phyloP scores from a whole-genome alignment of 106 monocot genomes.

The Phalaenopsis equestris region DNA sequence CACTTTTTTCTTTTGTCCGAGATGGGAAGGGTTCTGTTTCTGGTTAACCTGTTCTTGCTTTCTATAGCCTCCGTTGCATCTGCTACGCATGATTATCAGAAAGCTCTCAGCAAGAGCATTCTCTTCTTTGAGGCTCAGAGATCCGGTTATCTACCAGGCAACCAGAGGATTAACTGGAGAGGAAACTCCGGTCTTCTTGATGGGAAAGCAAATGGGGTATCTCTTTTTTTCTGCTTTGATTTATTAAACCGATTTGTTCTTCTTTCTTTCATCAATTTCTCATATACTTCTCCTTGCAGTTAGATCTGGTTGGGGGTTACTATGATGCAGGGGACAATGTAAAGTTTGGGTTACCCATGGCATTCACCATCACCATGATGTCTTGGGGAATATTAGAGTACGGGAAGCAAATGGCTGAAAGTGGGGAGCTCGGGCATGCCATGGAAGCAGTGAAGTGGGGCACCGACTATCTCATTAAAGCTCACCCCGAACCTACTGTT shows the following conservation, averaged over 20 bases:
- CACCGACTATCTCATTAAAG: slow-evolving; percentile 90
- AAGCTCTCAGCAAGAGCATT: slow-evolving; percentile 78
- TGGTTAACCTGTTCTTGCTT: slow-evolving; percentile 2
- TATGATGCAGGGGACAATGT: slow-evolving; percentile 87
- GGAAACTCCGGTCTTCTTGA: slow-evolving; percentile 68
- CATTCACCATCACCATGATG: slow-evolving; percentile 70
- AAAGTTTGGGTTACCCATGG: slow-evolving; percentile 75
- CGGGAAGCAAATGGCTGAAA: slow-evolving; percentile 67
- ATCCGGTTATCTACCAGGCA: slow-evolving; percentile 62
- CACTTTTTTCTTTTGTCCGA: not conserved
- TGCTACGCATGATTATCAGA: slow-evolving; percentile 68
- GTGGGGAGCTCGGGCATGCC: slow-evolving; percentile 84
- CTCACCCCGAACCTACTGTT: slow-evolving; percentile 84
- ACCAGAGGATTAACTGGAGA: slow-evolving; percentile 79
- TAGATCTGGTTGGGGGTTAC: slow-evolving; percentile 70
- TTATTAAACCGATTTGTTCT: not conserved
- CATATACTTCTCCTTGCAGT: slow-evolving; percentile 13
- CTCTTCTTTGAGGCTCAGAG: slow-evolving; percentile 95
- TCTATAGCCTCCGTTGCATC: slow-evolving; percentile 8
- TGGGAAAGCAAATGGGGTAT: slow-evolving; percentile 77
- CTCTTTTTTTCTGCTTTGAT: not conserved
- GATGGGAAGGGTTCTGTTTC: slow-evolving; percentile 3
- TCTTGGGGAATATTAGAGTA: slow-evolving; percentile 84
- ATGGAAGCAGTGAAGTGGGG: slow-evolving; percentile 96
- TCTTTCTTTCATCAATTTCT: not conserved